Base-by-base conservation (phyloP, 2,329 filamentous ascomycete species). In the Fragosphaeria purpurea region DNA sequence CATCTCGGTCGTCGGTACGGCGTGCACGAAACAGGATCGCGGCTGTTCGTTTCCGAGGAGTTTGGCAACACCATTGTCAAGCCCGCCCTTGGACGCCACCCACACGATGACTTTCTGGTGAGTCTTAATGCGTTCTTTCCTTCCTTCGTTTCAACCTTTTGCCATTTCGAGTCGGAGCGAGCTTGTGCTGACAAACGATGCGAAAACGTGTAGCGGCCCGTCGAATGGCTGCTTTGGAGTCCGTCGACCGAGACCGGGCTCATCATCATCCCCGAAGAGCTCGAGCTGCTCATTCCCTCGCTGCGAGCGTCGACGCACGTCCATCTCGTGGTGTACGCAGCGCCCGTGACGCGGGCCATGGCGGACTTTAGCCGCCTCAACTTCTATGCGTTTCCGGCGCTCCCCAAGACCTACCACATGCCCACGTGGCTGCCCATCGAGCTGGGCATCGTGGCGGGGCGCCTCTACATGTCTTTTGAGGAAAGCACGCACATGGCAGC, bases 161-260 rank as follows among this genome's bases (percentile, higher is more conserved):
- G 22, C 22, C 22, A 22, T 22, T 22, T 22, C 22, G 22, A 22
- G 22, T 22, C 22, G 22, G 22, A 22, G 22, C 22, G 22, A 22
- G 22, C 22, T 22, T 22, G 22, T 22, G 35, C 35, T 37, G 11
- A 37, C 35, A 37, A 37, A 37, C 22, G 2, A 22, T 22, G 22
- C 22, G 22, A 22, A 22, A 22, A 22, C 11, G 7, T 34, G 1
- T 39, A 52, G 55, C 66, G 71, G 1, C 68, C 75, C 0, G 76
- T 83, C 0, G 75, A 80, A 32, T 86, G 80, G 80, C 59, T 86
- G 2, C 61, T 86, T 0, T 83, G 75, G 73, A 77, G 72, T 52
- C 56, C 57, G 0, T n/a, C 56, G 0, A 65, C 65, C 0, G 58
- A 75, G 7, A 72, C 67, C 0, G 82, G 73, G 0, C 54, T 86